A percentile compares a stretch with the other conserved stretches of the same genome.
phyloP scores from a whole-genome alignment of 345 rosid genomes.

The Clausena lansium region DNA sequence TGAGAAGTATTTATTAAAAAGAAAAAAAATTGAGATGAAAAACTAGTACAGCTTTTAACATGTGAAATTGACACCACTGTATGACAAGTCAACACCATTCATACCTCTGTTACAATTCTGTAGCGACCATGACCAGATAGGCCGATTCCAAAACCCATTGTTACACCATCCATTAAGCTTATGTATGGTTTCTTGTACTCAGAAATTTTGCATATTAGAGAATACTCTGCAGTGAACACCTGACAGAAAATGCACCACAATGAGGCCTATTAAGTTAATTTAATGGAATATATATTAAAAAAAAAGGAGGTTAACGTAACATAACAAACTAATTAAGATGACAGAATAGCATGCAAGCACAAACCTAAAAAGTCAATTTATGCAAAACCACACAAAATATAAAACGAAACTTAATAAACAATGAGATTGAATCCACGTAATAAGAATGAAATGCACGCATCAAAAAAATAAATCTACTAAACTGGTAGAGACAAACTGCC shows the following conservation, averaged over 20 bases:
- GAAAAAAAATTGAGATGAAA: background rate
- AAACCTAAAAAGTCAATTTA: background rate
- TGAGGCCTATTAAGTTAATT: constrained; percentile 1
- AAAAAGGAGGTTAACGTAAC: too few relatives aligned
- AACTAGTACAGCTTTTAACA: background rate
- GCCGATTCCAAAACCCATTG: constrained; percentile 96
- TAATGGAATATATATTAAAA: too few relatives aligned
- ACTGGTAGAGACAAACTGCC: background rate
- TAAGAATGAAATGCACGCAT: background rate
- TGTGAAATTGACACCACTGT: background rate
- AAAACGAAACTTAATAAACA: background rate
- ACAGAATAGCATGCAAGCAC: constrained; percentile 3
- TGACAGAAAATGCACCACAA: constrained; percentile 23
- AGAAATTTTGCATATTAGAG: constrained; percentile 83
- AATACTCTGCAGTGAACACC: constrained; percentile 88
- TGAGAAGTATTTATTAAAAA: constrained; percentile 5
- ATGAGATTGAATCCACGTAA: background rate
- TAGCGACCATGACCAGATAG: constrained; percentile 93
- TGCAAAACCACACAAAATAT: background rate
- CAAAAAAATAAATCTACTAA: background rate
- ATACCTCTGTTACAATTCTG: constrained; percentile 86
- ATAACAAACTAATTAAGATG: too few relatives aligned
- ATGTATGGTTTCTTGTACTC: constrained; percentile 85
- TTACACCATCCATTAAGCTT: constrained; percentile 89
- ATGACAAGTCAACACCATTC: background rate